phyloP scores from a whole-genome alignment of 495 filamentous ascomycete species.

The Lichina pygmaea region DNA sequence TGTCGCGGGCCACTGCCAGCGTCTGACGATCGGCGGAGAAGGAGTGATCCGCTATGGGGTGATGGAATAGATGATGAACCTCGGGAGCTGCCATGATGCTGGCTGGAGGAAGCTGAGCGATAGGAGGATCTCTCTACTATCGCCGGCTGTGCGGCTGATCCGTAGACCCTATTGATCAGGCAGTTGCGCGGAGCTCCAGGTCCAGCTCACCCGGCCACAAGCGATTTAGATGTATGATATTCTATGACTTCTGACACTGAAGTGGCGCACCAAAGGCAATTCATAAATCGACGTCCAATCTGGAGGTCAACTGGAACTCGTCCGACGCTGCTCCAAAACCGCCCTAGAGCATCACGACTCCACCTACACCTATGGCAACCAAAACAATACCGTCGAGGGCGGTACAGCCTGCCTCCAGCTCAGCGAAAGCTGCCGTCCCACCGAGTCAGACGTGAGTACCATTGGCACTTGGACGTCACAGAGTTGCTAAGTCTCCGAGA shows the following conservation, averaged over 20 bases:
- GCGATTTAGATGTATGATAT: too few species aligned
- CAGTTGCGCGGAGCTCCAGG: constrained; percentile 8
- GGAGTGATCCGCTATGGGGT: constrained; percentile 88
- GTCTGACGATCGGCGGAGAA: constrained; percentile 81
- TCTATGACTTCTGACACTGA: too few species aligned
- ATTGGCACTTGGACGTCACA: constrained; percentile 2
- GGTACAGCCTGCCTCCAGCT: neutral
- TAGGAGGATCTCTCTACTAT: constrained; percentile 99
- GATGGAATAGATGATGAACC: constrained; percentile 89
- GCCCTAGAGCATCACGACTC: too few species aligned
- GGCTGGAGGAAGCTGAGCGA: constrained; percentile 15
- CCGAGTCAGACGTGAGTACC: constrained; percentile 48
- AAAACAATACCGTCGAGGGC: neutral
- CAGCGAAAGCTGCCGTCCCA: constrained; percentile 4
- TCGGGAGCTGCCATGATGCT: constrained; percentile 54
- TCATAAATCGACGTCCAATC: neutral
- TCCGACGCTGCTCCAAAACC: too few species aligned
- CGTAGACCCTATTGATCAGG: too few species aligned
- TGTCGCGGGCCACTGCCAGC: constrained; percentile 77
- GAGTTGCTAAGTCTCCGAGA: constrained; percentile 8
- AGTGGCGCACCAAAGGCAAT: neutral
- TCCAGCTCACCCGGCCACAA: too few species aligned
- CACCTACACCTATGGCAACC: too few species aligned
- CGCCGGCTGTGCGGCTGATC: constrained; percentile 9
- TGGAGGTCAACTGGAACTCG: too few species aligned